phyloP scores from a whole-genome alignment of 305 asterid species.

The Solanum hybrid region DNA sequence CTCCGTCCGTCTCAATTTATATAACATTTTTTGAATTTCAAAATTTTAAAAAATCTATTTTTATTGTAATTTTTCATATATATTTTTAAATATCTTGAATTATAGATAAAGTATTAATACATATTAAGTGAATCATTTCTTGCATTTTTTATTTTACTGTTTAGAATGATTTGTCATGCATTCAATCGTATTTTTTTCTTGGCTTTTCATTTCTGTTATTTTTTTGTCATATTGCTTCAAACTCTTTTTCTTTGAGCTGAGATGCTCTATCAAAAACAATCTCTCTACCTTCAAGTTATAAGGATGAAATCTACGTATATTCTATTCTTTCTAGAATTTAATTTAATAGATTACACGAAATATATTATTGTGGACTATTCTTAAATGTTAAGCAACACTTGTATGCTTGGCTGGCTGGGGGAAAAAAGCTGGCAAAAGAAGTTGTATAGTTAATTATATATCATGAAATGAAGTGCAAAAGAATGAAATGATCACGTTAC shows the following conservation, averaged over 20 bases:
- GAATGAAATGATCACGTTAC: background rate
- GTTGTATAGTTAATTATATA: background rate
- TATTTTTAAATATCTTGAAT: background rate
- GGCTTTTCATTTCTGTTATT: background rate
- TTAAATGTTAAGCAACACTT: background rate
- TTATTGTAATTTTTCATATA: background rate
- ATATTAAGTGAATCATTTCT: background rate
- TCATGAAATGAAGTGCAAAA: background rate
- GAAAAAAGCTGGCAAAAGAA: background rate
- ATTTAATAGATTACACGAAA: background rate
- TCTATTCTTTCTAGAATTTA: background rate
- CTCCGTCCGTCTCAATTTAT: background rate
- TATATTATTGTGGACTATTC: background rate
- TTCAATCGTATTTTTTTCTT: background rate
- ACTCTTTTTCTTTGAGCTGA: background rate
- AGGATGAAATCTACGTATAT: background rate
- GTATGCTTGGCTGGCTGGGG: background rate
- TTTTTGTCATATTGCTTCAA: background rate
- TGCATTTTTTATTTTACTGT: background rate
- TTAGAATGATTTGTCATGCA: background rate
- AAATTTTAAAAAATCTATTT: background rate
- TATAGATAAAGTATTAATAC: no score
- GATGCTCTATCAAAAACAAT: background rate
- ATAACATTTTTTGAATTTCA: rapidly evolving
- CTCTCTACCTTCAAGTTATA: background rate